Base-by-base conservation (phyloP, 106 monocot species). In the Vanilla planifolia region DNA sequence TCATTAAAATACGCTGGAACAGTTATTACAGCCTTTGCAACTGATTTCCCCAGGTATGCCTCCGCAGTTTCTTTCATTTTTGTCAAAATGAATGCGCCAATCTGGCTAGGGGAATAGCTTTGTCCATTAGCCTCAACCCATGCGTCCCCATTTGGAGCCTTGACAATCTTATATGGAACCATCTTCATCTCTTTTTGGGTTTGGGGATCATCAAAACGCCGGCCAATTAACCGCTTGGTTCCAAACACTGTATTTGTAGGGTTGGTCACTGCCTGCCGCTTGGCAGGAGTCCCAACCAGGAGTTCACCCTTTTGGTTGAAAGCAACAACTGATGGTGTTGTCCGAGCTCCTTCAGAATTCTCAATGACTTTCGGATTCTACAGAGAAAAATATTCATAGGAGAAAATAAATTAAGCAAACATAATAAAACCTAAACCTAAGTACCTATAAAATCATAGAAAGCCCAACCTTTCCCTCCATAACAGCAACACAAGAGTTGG, bases 31-130 rank as follows among this genome's bases (percentile, higher is more conserved):
- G 83, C 83, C 51, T 84, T 78, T 3, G 73, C 63, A 51, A 80
- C 73, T 55, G 77, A 75, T 55, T 85, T 85, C 0, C 85, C 85
- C 59, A 85, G 77, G 29, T 85, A 81, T 14, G 85, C 44, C 33
- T 86, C 85, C 3, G 77, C 80, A 47, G 77, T 75, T 64, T 84
- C 79, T 46, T 69, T 79, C 84, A 84, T 79, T 43, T 79, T 84
- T 2, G 72, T 73, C 64, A 81, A 50, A 14, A 85, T 51, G 61
- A 85, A 80, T 16, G 85, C 76, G 71, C 80, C 85, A 60, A 85
- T 80, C 62, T 85, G 80, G 61, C 80, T 77, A 6, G 85, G 73
- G 4, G 85, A 85, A 30, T 85, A 80, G 36, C 77, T 76, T 45
- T 85, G 76, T 1, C 80, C 80, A 74, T 85, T 85, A 0, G 46